Evolutionary conservation across 495 filamentous ascomycete species (phyloP).

Genomic region (Staphylotrichum tortipilum): DNA sequence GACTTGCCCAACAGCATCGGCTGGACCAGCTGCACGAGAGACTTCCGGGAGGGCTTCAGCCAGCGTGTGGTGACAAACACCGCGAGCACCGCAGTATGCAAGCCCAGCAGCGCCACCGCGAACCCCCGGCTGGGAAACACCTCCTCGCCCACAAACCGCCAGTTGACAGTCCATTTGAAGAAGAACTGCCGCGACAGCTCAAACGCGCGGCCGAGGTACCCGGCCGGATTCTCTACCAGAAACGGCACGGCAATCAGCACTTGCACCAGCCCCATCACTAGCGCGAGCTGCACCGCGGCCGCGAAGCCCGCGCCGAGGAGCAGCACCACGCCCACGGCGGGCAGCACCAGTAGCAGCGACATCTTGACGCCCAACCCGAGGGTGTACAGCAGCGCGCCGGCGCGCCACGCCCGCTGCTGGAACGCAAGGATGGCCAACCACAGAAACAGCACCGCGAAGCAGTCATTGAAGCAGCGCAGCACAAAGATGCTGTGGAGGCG

Average conservation of each 20-base stretch:
- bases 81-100: constrained; percentile 58
- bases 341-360: constrained; percentile 73
- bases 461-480: constrained; percentile 91
- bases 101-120: constrained; percentile 53
- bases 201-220: constrained; percentile 75
- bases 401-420: constrained; percentile 60
- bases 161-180: constrained; percentile 98
- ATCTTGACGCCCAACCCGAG: constrained; percentile 85
- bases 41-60: constrained; percentile 38
- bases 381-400: constrained; percentile 65
- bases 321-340: constrained; percentile 65
- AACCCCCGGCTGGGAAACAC: constrained; percentile 70
- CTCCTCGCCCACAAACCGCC: constrained; percentile 83
- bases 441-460: constrained; percentile 71
- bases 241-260: constrained; percentile 72
- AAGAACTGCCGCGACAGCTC: constrained; percentile 83
- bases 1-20: constrained; percentile 45
- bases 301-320: constrained; percentile 59
- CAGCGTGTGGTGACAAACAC: constrained; percentile 49
- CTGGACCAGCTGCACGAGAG: constrained; percentile 38
- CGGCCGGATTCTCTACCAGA: constrained; percentile 52
- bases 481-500: constrained; percentile 89
- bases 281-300: constrained; percentile 54
- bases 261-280: constrained; percentile 66
- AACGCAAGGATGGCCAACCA: constrained; percentile 72